phyloP scores from a whole-genome alignment of 495 filamentous ascomycete species.

The Letharia columbiana region DNA sequence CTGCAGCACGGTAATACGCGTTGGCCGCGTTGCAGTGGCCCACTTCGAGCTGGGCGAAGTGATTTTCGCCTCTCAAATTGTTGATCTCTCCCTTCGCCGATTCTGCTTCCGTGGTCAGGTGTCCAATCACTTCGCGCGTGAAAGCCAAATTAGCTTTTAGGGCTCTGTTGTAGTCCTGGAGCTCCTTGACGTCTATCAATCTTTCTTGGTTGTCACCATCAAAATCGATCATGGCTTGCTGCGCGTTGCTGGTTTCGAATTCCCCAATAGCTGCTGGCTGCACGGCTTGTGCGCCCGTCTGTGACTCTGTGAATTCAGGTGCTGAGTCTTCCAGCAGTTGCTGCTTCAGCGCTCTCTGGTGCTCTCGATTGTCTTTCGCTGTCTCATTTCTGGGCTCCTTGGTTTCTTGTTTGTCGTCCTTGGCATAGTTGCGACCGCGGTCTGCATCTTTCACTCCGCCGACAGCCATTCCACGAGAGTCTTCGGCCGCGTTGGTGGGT shows the following conservation, averaged over 20 bases:
- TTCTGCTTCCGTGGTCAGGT: not conserved
- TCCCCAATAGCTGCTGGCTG: not conserved
- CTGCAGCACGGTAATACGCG: not conserved
- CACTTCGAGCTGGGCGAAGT: not conserved
- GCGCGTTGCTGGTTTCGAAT: not conserved
- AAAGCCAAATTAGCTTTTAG: not conserved
- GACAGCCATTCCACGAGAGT: not conserved
- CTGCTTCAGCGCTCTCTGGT: not conserved
- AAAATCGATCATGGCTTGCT: not conserved
- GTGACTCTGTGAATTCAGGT: not conserved
- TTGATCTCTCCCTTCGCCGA: not conserved
- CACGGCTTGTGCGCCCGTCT: not conserved
- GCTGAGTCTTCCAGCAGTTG: not conserved
- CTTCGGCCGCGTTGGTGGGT: not conserved
- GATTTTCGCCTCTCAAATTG: not conserved
- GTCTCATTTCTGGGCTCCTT: not conserved
- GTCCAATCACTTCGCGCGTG: not conserved
- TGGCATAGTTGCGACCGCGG: not conserved
- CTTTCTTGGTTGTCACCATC: not conserved
- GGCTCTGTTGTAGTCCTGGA: not conserved
- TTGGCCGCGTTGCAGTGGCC: not conserved
- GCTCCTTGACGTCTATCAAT: not conserved
- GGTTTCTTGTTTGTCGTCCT: not conserved
- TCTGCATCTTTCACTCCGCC: not conserved
- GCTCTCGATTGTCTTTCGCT: not conserved